Conservation (phyloP, 371 early-diverging fungal species). For the Actinomortierella wolfii region DNA sequence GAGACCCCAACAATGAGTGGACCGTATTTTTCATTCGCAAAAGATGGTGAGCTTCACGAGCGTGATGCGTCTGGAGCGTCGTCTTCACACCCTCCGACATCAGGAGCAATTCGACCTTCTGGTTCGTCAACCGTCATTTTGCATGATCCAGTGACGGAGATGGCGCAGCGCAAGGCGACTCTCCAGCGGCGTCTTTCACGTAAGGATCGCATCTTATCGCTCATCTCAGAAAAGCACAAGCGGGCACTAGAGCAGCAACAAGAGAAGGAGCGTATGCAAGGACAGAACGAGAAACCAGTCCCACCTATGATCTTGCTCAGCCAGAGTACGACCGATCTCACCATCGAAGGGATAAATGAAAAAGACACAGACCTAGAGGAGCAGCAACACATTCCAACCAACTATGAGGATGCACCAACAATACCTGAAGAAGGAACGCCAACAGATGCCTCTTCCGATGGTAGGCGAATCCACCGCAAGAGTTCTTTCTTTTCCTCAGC, state of each 20-base stretch:
- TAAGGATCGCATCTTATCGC: conserved; percentile 32
- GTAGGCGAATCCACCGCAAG: too few relatives aligned
- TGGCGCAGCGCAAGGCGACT: conserved; percentile 19
- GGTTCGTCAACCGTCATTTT: conserved; percentile 30
- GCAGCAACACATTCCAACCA: too few relatives aligned
- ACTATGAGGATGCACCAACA: too few relatives aligned
- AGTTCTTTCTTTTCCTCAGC: too few relatives aligned
- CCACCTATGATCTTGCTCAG: conserved; percentile 46
- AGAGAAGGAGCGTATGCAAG: conserved; percentile 14
- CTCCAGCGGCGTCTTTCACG: conserved; percentile 29
- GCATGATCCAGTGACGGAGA: conserved; percentile 36
- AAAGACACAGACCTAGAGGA: too few relatives aligned
- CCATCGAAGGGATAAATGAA: not conserved
- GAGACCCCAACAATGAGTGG: conserved; percentile 6
- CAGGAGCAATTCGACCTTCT: conserved; percentile 15
- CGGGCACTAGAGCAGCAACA: conserved; percentile 34
- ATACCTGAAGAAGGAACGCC: too few relatives aligned
- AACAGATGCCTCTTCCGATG: too few relatives aligned
- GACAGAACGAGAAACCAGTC: conserved; percentile 23
- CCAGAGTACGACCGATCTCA: conserved; percentile 19
- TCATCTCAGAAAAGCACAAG: conserved; percentile 40
- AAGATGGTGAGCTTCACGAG: conserved; percentile 33
- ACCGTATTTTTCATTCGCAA: conserved; percentile 35
- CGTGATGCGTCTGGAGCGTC: conserved; percentile 13
- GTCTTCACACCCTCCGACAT: not conserved